Evolutionary conservation across 306 rosid species (phyloP).

Genomic region (Aeschynomene evenia): DNA sequence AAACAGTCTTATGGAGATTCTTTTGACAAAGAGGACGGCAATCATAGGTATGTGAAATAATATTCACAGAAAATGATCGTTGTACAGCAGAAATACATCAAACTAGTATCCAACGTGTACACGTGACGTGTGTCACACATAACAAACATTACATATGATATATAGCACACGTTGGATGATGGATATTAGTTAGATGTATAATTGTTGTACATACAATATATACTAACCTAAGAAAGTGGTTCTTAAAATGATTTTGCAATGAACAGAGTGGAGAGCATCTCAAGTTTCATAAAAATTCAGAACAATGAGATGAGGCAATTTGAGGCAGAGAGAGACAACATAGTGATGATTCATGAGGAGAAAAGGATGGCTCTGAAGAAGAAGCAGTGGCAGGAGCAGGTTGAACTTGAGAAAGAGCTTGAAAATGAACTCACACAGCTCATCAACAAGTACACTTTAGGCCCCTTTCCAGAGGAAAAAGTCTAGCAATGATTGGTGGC

Average conservation of each 20-base stretch:
- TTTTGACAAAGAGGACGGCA: conserved; percentile 15
- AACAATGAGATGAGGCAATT: conserved; percentile 33
- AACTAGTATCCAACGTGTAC: too few species aligned
- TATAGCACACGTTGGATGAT: too few species aligned
- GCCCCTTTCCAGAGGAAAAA: too few species aligned
- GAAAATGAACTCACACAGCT: conserved; percentile 38
- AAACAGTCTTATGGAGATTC: background rate
- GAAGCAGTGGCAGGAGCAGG: conserved; percentile 33
- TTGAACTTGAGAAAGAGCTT: conserved; percentile 41
- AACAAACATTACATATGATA: too few species aligned
- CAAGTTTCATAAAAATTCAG: conserved; percentile 19
- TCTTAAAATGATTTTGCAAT: too few species aligned
- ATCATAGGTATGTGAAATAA: conserved; percentile 31
- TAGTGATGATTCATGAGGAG: conserved; percentile 24
- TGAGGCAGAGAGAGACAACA: conserved; percentile 23
- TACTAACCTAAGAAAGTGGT: too few species aligned
- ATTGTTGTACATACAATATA: too few species aligned
- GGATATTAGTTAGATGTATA: too few species aligned
- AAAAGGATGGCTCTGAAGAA: conserved; percentile 36
- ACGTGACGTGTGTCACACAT: too few species aligned
- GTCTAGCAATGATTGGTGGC: conserved; percentile 12
- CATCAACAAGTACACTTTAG: conserved; percentile 24
- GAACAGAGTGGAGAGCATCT: conserved; percentile 30
- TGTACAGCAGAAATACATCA: too few species aligned
- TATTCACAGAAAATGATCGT: too few species aligned